phyloP scores from a whole-genome alignment of 2,329 filamentous ascomycete genomes.

The Colletotrichum neosansevieriae region DNA sequence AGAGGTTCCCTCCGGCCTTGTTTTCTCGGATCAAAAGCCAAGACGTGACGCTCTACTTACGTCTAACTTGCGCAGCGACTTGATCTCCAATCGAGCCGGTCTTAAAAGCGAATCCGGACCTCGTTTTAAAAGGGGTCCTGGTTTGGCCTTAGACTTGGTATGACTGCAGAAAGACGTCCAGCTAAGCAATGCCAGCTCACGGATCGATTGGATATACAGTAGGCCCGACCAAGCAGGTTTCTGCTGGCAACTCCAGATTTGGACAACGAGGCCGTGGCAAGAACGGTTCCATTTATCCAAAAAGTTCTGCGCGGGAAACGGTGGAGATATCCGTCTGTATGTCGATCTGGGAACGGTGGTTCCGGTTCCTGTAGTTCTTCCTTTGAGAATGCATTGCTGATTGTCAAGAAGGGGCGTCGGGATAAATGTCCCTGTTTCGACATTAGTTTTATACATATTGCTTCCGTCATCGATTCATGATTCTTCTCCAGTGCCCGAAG shows the following conservation, averaged over 20 bases:
- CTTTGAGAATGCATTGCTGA: constrained; percentile 21
- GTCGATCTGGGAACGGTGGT: constrained; percentile 10
- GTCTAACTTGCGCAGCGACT: neutral
- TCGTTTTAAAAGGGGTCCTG: neutral
- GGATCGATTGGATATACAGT: neutral
- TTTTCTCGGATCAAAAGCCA: neutral
- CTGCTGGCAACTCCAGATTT: neutral
- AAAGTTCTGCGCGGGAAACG: neutral
- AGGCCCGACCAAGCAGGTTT: neutral
- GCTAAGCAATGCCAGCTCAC: constrained; percentile 1
- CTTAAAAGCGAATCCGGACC: neutral
- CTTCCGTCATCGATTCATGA: constrained; percentile 24
- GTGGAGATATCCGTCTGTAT: constrained; percentile 11
- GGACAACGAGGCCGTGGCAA: neutral
- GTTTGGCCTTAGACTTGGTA: neutral
- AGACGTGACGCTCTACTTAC: neutral
- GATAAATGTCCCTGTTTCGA: constrained; percentile 11
- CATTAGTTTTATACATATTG: neutral
- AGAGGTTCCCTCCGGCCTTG: no score
- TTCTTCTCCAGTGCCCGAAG: neutral
- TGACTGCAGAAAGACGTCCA: constrained; percentile 9
- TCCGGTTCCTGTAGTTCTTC: neutral
- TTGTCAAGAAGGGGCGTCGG: constrained; percentile 3
- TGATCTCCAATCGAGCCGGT: constrained; percentile 8
- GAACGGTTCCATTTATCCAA: constrained; percentile 1